A percentile compares a stretch with the other conserved stretches of the same genome.
phyloP scores from a whole-genome alignment of 768 basidiomycete genomes.

The Daedaleopsis sinensis region DNA sequence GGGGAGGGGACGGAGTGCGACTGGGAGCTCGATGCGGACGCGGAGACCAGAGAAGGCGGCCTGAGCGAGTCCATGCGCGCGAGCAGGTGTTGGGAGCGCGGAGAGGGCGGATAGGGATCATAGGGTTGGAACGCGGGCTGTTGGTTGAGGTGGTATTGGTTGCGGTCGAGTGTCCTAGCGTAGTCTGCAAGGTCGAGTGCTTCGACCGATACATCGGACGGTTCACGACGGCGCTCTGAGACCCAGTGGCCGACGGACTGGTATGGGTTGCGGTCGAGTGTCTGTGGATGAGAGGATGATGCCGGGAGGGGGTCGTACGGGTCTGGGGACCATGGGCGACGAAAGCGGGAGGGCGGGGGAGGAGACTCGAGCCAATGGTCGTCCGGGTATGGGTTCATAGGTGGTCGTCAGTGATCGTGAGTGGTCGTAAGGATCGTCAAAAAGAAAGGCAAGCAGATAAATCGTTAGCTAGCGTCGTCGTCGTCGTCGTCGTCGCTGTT shows the following conservation, averaged over 20 bases:
- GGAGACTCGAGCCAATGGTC: slow-evolving; percentile 48
- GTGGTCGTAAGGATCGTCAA: slow-evolving; percentile 3
- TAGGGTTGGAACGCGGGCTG: slow-evolving; percentile 28
- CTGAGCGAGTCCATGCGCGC: slow-evolving; percentile 25
- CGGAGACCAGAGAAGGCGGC: slow-evolving; percentile 46
- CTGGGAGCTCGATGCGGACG: slow-evolving; percentile 36
- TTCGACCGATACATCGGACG: slow-evolving; percentile 68
- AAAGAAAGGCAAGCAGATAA: not conserved
- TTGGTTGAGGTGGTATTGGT: slow-evolving; percentile 29
- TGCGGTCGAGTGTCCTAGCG: slow-evolving; percentile 49
- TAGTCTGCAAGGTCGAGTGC: slow-evolving; percentile 78
- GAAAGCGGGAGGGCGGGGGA: slow-evolving; percentile 55
- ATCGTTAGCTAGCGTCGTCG: not conserved
- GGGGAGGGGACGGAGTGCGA: slow-evolving; percentile 20
- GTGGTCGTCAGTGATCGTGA: slow-evolving; percentile 8
- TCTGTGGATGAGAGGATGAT: slow-evolving; percentile 30
- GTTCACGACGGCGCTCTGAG: slow-evolving; percentile 39
- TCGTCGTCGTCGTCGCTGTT: not conserved
- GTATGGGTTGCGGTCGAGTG: slow-evolving; percentile 22
- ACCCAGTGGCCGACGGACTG: slow-evolving; percentile 20
- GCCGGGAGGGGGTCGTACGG: slow-evolving; percentile 47
- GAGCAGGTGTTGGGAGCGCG: slow-evolving; percentile 20
- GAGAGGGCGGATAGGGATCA: slow-evolving; percentile 36
- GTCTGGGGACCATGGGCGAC: slow-evolving; percentile 70
- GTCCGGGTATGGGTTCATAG: slow-evolving; percentile 32